A percentile compares a stretch with the other conserved stretches of the same genome.
Conservation (phyloP, 2,329 filamentous ascomycete genomes). For the Talaromyces piceae region DNA sequence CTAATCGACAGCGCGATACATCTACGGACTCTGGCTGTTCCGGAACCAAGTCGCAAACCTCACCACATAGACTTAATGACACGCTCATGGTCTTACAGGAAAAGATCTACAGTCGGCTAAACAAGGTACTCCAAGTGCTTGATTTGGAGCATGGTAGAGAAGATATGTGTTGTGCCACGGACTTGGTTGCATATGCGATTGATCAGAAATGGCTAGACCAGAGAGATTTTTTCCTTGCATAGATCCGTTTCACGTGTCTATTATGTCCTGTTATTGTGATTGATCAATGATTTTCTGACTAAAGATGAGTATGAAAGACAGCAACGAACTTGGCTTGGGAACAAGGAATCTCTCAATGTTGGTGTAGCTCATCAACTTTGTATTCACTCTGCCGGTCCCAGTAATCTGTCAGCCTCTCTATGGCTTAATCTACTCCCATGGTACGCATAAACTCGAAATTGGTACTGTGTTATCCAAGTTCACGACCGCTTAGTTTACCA, state of each 20-base stretch:
- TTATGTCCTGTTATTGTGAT: not conserved
- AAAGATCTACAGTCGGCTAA: slow-evolving; percentile 25
- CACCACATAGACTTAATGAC: not conserved
- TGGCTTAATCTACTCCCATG: no score
- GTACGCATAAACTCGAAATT: no score
- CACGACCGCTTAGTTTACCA: no score
- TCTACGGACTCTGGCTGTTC: not conserved
- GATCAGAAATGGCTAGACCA: slow-evolving; percentile 35
- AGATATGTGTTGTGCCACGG: slow-evolving; percentile 37
- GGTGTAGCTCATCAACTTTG: no score
- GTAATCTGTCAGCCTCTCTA: no score
- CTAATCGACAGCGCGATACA: slow-evolving; percentile 13
- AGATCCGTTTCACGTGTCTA: not conserved
- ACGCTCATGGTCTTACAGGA: slow-evolving; percentile 19
- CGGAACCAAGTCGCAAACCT: not conserved
- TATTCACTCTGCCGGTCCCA: no score
- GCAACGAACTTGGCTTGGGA: no score
- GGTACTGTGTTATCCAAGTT: no score
- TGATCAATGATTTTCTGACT: no score
- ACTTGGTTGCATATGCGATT: slow-evolving; percentile 38
- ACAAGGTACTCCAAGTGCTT: slow-evolving; percentile 27
- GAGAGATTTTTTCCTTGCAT: slow-evolving; percentile 28
- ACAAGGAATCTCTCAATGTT: no score
- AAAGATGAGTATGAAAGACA: no score
- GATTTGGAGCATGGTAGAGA: slow-evolving; percentile 32